Percentiles rank a stretch among this genome's conserved stretches.
Evolutionary conservation across 768 basidiomycete genomes (phyloP).

Genomic region (Gloeophyllum trabeum): DNA sequence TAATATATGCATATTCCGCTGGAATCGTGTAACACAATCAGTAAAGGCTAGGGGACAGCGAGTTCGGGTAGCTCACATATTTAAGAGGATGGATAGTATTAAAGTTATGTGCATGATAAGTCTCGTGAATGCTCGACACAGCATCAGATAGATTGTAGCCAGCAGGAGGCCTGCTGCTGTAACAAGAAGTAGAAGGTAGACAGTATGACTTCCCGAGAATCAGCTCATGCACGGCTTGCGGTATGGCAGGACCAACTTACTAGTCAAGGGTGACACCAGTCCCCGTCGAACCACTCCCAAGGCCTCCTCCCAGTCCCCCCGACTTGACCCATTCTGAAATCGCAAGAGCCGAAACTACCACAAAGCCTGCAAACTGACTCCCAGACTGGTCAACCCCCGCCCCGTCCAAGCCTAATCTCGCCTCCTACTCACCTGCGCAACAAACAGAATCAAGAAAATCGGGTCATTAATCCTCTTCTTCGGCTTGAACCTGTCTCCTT

Average conservation of each 20-base stretch:
- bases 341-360: conserved; percentile 53
- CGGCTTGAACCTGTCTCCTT: conserved; percentile 52
- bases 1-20: conserved; percentile 70
- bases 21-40: background rate
- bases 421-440: conserved; percentile 43
- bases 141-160: conserved; percentile 54
- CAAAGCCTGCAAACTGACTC: conserved; percentile 53
- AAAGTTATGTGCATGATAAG: conserved; percentile 72
- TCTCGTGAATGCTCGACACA: conserved; percentile 63
- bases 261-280: conserved; percentile 53
- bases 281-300: conserved; percentile 43
- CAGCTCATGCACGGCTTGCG: background rate
- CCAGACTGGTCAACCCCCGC: background rate
- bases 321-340: conserved; percentile 49
- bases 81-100: conserved; percentile 46
- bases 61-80: conserved; percentile 36
- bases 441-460: conserved; percentile 57
- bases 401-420: background rate
- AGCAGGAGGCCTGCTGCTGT: conserved; percentile 58
- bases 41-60: background rate
- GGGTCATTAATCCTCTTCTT: conserved; percentile 67
- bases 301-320: conserved; percentile 64
- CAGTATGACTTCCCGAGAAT: conserved; percentile 43
- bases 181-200: conserved; percentile 66
- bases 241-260: conserved; percentile 22